A percentile compares a stretch with the other conserved stretches of the same genome.
These are phyloP conservation scores for Naganishia cerealis DNA, from an alignment of 1,284 basidiomycete genomes.

Conservation along the genomic window DNA sequence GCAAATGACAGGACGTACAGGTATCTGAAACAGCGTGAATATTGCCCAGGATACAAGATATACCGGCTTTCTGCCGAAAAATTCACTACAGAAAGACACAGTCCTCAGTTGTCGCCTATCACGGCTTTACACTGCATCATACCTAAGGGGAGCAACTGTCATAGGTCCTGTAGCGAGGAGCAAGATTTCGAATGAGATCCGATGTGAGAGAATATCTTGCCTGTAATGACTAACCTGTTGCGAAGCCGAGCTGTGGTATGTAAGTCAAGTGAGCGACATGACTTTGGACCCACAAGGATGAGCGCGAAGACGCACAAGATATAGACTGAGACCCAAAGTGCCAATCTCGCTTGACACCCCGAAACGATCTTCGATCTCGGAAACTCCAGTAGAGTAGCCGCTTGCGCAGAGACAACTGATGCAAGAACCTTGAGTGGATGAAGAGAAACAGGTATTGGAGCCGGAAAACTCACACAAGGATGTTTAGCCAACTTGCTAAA, in stretches of 20 bases:
- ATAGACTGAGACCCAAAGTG: slow-evolving; percentile 41
- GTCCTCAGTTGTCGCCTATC: slow-evolving; percentile 16
- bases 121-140: slow-evolving; percentile 34
- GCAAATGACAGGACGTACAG: slow-evolving; percentile 45
- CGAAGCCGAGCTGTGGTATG: slow-evolving; percentile 39
- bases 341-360: slow-evolving; percentile 41
- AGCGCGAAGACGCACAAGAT: slow-evolving; percentile 36
- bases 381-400: slow-evolving; percentile 43
- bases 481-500: slow-evolving; percentile 41
- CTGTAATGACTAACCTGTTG: slow-evolving; percentile 33
- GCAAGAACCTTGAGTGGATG: not conserved
- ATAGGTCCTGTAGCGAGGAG: slow-evolving; percentile 36
- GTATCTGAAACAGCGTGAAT: slow-evolving; percentile 53
- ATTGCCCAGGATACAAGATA: slow-evolving; percentile 53
- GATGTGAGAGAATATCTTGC: not conserved
- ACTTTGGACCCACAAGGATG: not conserved
- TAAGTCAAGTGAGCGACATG: not conserved
- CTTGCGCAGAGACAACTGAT: slow-evolving; percentile 39
- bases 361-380: slow-evolving; percentile 41
- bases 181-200: not conserved
- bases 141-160: slow-evolving; percentile 42
- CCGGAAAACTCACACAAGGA: slow-evolving; percentile 34
- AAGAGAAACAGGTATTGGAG: not conserved
- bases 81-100: slow-evolving; percentile 37
- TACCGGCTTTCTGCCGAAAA: slow-evolving; percentile 50